Evolutionary conservation across 108 stramenopile species (phyloP).

Genomic region (Skeletonema marinoi): DNA sequence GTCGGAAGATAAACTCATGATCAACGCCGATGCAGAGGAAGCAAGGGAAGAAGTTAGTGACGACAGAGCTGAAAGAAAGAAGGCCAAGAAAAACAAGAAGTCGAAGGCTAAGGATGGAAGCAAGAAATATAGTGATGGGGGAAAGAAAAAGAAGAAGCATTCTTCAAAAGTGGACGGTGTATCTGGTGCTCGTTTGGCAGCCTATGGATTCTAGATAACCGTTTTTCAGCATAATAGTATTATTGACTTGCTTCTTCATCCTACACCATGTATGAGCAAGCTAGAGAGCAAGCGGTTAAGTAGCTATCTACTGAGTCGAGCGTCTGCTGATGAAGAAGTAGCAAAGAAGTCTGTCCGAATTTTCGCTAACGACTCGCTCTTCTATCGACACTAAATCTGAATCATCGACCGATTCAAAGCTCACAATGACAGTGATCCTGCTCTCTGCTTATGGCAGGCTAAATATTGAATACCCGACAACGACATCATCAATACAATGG

Average conservation of each 20-base stretch:
- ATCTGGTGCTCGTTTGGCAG: slow-evolving; percentile 69
- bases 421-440: too few species aligned
- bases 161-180: slow-evolving; percentile 59
- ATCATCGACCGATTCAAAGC: too few species aligned
- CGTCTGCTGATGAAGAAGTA: too few species aligned
- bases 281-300: too few species aligned
- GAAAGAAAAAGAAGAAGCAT: slow-evolving; percentile 53
- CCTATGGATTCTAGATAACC: slow-evolving; percentile 71
- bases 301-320: too few species aligned
- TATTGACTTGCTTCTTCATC: background rate
- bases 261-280: too few species aligned
- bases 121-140: slow-evolving; percentile 29
- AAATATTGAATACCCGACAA: background rate
- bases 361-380: too few species aligned
- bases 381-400: too few species aligned
- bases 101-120: slow-evolving; percentile 20
- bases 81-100: slow-evolving; percentile 22
- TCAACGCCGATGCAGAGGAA: background rate
- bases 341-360: too few species aligned
- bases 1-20: background rate
- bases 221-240: background rate
- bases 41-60: background rate
- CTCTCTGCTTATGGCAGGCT: too few species aligned
- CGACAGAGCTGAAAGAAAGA: background rate
- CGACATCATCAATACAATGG: slow-evolving; percentile 7